Base-by-base conservation (phyloP, 495 filamentous ascomycete species). In the Cercophora sp. region DNA sequence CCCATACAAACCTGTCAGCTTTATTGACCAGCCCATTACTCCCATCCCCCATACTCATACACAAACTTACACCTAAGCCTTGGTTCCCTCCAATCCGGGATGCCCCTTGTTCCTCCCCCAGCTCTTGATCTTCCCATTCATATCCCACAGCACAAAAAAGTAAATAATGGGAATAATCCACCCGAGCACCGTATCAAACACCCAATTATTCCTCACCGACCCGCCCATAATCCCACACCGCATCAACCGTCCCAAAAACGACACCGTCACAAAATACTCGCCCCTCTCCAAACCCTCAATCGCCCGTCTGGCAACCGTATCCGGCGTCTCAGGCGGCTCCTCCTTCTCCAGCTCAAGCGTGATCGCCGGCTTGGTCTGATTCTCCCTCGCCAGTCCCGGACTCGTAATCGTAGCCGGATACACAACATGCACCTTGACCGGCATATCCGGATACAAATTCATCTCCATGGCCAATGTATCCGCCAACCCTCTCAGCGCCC, bases 391-490 rank as follows among this genome's bases (percentile, higher is more conserved):
- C 48, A 83, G 78, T 0, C 90, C 91, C 0, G 90, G 83, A 22
- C 78, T 80, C 19, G 77, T 75, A 55, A 98, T 97, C 0, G 86
- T 88, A 52, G 82, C 92, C 0, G 93, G 93, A 66, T 86, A 91
- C 18, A 96, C 82, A 13, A 86, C 82, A 61, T 95, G 90, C 22
- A 96, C 80, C 51, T 85, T 80, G 42, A 97, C 85, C 4, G 67
- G 67, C 46, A 82, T 73, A 48, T 82, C 71, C 10, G 78, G 75
- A 71, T 98, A 96, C 46, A 96, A 73, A 50, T 88, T 74, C 41
- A 96, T 73, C 68, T 98, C 93, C 66, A 91, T 88, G 10, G 77
- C 80, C 40, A 98, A 75, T 8, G 83, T 84, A 64, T 98, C 93
- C 23, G 85, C 85, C 24, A 98, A 77, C 32, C 83, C 81, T 55